Base-by-base conservation (phyloP, 768 basidiomycete species). In the Leccinum subtestaceum region DNA sequence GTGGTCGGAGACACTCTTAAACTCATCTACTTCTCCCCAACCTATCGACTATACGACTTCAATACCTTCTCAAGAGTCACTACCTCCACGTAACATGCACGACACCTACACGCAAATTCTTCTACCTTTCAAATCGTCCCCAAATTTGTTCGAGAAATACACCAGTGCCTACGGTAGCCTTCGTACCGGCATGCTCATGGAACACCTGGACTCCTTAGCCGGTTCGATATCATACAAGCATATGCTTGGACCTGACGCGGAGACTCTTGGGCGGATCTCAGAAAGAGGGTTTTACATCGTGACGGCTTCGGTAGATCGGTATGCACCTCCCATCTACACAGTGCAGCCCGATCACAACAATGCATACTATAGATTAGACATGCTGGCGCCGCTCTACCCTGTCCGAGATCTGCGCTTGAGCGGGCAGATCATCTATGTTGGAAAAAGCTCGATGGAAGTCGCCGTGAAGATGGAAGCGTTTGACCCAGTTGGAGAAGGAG, bases 181-280 rank as follows among this genome's bases (percentile, higher is more conserved):
- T 60, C 81, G 88, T 45, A 88, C 79, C 1, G 88, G 89, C 46
- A 85, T 84, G 75, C 74, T 91, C 27, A 86, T 90, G 84, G 86
- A 89, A 72, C 87, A 92, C 67, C 78, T 93, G 34, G 91, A 94
- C 68, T 89, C 89, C 3, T 76, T 93, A n/a, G 91, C 91, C 6
- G 91, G 91, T 31, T 88, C 87, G 4, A 90, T 93, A 58, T 80
- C 90, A 4, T 93, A 93, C 72, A 88, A 91, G 69, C 91, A 93
- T 72, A 79, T 91, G 80, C 80, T 90, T 5, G 88, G 87, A 2
- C 87, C 86, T 0, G 74, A 72, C 11, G 81, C 84, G n/a, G 72
- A 80, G 61, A 80, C 78, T 1, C 71, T 86, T 3, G 83, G 83
- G 43, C 75, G 76, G 53, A 76, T 89, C 3, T 75, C 83, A 21